Base-by-base conservation (phyloP, 495 filamentous ascomycete genomes). In the Oleoguttula mirabilis region DNA sequence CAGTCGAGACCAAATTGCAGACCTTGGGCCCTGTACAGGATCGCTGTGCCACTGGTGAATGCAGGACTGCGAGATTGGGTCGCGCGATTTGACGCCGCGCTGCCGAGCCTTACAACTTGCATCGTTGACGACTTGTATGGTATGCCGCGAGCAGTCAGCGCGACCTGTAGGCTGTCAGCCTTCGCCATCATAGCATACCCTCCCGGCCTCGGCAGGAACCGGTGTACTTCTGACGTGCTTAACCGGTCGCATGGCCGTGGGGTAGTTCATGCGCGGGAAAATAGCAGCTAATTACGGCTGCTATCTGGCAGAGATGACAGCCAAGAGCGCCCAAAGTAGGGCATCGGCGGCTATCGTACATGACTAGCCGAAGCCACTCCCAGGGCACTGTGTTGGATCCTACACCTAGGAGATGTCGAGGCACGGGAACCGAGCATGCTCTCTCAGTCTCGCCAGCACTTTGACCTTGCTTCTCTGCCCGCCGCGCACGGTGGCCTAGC, bases 321-420 rank as follows among this genome's bases (percentile, higher is more conserved):
- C 24, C 11, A 14, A 32, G 22, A 23, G n/a, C 16, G 32, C 12
- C 12, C 32, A 14, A 17, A 21, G 32, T 16, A 17, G 2, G 32
- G n/a, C 30, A 3, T 19, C 33, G 34, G 42, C 42, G 42, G 42
- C 42, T 41, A 43, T 17, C 21, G 14, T 41, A 36, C 32, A 48
- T 36, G 27, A 32, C 32, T 22, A 36, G 32, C 21, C 21, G 30
- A 15, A 32, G 24, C 23, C 31, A 11, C 21, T 23, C 21, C 25
- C 7, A 21, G 23, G 23, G 17, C 21, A 7, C n/a, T 23, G 37
- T 34, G 19, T 35, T 41, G 25, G 11, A 2, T 39, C 20, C 33
- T 27, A 3, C 14, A 32, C 4, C 16, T 20, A 3, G 12, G 4
- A 16, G 24, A 2, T n/a, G 17, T n/a, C 10, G 5, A 20, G 6